Evolutionary conservation across 1,284 basidiomycete species (phyloP).

Genomic region (Trichosporon faecale): DNA sequence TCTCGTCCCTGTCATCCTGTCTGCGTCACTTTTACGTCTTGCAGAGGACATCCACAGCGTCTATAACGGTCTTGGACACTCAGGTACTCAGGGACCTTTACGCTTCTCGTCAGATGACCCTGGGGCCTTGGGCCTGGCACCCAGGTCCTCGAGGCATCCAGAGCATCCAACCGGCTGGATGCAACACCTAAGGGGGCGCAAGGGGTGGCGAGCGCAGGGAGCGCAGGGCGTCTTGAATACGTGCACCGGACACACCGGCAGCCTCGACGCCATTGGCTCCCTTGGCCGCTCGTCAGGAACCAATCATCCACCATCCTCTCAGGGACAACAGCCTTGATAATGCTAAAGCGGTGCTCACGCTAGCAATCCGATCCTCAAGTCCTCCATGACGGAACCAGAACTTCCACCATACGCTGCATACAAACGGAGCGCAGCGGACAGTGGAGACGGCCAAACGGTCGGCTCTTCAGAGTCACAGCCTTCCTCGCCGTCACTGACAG

Average conservation of each 20-base stretch:
- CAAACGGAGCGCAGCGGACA: too few relatives aligned
- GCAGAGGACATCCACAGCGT: neutral
- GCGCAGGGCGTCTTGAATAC: neutral
- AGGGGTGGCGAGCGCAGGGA: neutral
- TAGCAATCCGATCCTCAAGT: neutral
- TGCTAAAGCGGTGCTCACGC: neutral
- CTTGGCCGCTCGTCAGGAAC: neutral
- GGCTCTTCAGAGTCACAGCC: neutral
- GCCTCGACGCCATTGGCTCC: neutral
- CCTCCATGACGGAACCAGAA: neutral
- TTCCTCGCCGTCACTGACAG: neutral
- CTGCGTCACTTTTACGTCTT: slow-evolving; percentile 8
- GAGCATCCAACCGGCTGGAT: neutral
- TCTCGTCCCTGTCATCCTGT: neutral
- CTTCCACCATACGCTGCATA: neutral
- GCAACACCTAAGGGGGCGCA: neutral
- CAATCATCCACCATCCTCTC: neutral
- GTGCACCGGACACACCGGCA: neutral
- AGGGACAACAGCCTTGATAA: neutral
- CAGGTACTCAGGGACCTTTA: neutral
- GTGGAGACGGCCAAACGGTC: neutral
- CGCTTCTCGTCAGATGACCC: slow-evolving; percentile 4
- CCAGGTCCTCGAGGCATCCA: too few relatives aligned
- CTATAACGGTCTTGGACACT: neutral
- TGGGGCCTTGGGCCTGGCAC: neutral